A percentile compares a stretch with the other conserved stretches of the same genome.
Conservation (phyloP, 108 stramenopile genomes). For the Schizochytrium sp. region DNA sequence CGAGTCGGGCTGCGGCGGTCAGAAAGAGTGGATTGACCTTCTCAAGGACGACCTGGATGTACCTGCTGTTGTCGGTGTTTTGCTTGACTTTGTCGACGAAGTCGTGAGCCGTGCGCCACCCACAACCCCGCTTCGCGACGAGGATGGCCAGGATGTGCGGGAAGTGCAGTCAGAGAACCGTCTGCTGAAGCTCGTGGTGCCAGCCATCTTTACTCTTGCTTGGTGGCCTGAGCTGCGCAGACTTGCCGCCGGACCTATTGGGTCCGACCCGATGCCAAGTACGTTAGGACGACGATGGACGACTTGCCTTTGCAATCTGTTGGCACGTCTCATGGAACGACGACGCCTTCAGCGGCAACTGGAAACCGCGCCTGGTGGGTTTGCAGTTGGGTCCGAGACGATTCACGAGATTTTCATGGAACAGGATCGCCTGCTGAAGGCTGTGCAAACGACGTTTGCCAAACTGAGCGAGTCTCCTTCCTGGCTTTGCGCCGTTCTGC, state of each 20-base stretch:
- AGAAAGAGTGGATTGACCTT: not conserved
- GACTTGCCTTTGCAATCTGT: not conserved
- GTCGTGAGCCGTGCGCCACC: not conserved
- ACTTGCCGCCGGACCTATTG: not conserved
- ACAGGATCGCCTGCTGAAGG: not conserved
- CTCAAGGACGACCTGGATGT: not conserved
- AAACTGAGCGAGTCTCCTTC: not conserved
- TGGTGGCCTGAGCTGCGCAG: conserved; percentile 13
- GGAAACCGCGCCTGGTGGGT: not conserved
- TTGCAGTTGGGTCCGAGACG: not conserved
- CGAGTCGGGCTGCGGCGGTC: not conserved
- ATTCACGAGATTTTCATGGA: not conserved
- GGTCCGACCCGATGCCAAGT: not conserved
- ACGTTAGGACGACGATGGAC: not conserved
- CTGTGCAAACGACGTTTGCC: not conserved
- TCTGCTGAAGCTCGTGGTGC: not conserved
- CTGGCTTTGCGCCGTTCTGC: not conserved
- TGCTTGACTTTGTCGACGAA: not conserved
- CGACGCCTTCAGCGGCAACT: not conserved
- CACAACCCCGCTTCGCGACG: not conserved
- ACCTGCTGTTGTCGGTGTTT: not conserved
- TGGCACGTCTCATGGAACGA: not conserved
- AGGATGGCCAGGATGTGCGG: not conserved
- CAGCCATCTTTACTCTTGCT: not conserved
- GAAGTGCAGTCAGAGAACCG: not conserved